Percentiles rank a stretch among this genome's conserved stretches.
These are phyloP conservation scores for Phycomyces blakesleeanus DNA, from an alignment of 192 early-diverging fungal genomes.

Conservation along the genomic window DNA sequence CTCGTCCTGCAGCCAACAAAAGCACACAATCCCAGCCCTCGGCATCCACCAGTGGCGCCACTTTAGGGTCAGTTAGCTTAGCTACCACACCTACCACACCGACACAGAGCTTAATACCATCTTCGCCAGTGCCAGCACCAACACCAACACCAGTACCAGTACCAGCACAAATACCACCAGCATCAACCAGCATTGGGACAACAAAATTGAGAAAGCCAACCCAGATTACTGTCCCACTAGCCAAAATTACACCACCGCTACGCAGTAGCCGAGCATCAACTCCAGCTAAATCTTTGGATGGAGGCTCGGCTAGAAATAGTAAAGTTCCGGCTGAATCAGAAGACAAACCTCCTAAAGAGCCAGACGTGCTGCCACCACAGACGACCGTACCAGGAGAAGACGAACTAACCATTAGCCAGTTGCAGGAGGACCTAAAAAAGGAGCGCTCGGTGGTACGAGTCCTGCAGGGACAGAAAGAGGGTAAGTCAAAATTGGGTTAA, in stretches of 20 bases:
- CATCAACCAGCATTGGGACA: too few species aligned
- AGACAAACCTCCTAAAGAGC: not conserved
- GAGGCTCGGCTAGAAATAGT: too few species aligned
- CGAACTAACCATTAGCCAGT: not conserved
- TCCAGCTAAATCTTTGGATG: too few species aligned
- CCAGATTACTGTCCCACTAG: too few species aligned
- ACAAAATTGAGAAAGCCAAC: too few species aligned
- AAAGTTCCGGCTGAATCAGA: not conserved
- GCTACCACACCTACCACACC: not conserved
- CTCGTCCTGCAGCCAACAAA: not conserved
- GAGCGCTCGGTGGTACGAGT: constrained; percentile 16
- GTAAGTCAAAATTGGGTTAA: constrained; percentile 13
- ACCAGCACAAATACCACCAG: too few species aligned
- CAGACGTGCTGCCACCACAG: not conserved
- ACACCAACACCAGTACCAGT: too few species aligned
- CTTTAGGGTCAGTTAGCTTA: not conserved
- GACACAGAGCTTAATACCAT: too few species aligned
- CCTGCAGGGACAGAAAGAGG: constrained; percentile 34
- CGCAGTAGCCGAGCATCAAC: too few species aligned
- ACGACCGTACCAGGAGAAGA: not conserved
- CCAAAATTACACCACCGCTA: too few species aligned
- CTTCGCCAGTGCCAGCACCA: too few species aligned
- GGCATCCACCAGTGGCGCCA: not conserved
- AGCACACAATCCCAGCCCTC: not conserved
- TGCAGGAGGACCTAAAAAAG: constrained; percentile 13